phyloP scores from a whole-genome alignment of 139 green algal genomes.

The Chara braunii region DNA sequence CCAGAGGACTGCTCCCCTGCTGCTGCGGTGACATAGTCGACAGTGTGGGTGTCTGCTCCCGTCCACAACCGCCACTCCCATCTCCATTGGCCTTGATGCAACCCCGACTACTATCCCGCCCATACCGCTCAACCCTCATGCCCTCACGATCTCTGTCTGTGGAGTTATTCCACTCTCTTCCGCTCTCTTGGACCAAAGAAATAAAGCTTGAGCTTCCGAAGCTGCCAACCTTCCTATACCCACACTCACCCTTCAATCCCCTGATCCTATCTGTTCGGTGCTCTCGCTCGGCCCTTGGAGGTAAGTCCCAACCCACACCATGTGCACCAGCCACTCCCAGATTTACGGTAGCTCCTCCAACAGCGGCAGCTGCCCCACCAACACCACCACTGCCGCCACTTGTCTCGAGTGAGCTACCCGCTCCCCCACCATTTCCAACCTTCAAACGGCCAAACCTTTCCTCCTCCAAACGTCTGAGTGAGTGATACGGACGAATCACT shows the following conservation, averaged over 20 bases:
- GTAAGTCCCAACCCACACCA: constrained; percentile 3
- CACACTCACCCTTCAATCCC: not conserved
- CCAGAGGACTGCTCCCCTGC: too few relatives aligned
- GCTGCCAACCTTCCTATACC: not conserved
- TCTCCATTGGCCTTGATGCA: not conserved
- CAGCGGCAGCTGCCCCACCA: not conserved
- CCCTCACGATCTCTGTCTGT: constrained; percentile 6
- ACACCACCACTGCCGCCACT: not conserved
- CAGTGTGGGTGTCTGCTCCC: not conserved
- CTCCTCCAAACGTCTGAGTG: not conserved
- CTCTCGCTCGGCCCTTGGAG: constrained; percentile 13
- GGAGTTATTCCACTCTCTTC: not conserved
- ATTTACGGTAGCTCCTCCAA: not conserved
- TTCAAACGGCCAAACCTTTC: not conserved
- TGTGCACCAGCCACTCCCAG: constrained; percentile 6
- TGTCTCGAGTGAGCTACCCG: not conserved
- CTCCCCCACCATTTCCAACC: not conserved
- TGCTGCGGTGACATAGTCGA: too few relatives aligned
- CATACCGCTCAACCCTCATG: constrained; percentile 12
- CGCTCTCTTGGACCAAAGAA: not conserved
- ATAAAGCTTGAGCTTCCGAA: not conserved
- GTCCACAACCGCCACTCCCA: not conserved
- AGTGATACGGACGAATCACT: not conserved
- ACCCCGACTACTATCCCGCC: not conserved
- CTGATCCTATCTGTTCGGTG: constrained; percentile 11